phyloP scores from a whole-genome alignment of 495 filamentous ascomycete genomes.

The Platismatia glauca region DNA sequence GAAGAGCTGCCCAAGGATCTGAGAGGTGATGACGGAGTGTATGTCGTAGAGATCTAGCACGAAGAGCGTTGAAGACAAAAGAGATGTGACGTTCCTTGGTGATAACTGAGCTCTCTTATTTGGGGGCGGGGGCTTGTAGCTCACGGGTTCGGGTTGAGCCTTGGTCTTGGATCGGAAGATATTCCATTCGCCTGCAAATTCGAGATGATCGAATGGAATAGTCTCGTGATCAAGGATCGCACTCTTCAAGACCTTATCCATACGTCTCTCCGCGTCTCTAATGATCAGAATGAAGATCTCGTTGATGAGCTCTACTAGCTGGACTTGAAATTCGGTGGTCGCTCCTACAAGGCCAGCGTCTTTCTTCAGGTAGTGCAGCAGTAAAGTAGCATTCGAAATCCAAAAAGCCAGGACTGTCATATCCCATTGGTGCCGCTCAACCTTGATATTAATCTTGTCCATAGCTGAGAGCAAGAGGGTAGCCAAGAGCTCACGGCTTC shows the following conservation, averaged over 20 bases:
- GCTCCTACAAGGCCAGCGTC: slow-evolving; percentile 72
- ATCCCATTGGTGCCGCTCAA: slow-evolving; percentile 93
- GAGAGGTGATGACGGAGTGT: slow-evolving; percentile 89
- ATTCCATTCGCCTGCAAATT: slow-evolving; percentile 97
- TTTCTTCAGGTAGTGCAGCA: slow-evolving; percentile 96
- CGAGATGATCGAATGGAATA: slow-evolving; percentile 92
- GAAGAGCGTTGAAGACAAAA: slow-evolving; percentile 93
- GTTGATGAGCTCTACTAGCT: slow-evolving; percentile 90
- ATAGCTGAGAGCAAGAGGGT: slow-evolving; percentile 77
- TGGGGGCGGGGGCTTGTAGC: slow-evolving; percentile 89
- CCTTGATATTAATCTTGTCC: slow-evolving; percentile 93
- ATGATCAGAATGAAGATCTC: slow-evolving; percentile 99
- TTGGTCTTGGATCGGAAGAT: slow-evolving; percentile 89
- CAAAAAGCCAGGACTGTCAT: slow-evolving; percentile 99
- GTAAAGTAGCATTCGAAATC: slow-evolving; percentile 92
- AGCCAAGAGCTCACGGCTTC: slow-evolving; percentile 72
- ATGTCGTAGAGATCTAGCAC: slow-evolving; percentile 98
- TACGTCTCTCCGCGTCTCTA: slow-evolving; percentile 88
- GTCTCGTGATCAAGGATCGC: slow-evolving; percentile 98
- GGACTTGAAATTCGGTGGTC: slow-evolving; percentile 82
- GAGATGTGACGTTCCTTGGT: slow-evolving; percentile 91
- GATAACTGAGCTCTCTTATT: slow-evolving; percentile 84
- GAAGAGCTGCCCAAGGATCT: slow-evolving; percentile 84
- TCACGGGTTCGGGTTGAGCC: slow-evolving; percentile 73
- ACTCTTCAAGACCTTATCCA: slow-evolving; percentile 88